These are phyloP conservation scores for Wilhelminamyces savonicus DNA, from an alignment of 805 yeast species.

Conservation along the genomic window DNA sequence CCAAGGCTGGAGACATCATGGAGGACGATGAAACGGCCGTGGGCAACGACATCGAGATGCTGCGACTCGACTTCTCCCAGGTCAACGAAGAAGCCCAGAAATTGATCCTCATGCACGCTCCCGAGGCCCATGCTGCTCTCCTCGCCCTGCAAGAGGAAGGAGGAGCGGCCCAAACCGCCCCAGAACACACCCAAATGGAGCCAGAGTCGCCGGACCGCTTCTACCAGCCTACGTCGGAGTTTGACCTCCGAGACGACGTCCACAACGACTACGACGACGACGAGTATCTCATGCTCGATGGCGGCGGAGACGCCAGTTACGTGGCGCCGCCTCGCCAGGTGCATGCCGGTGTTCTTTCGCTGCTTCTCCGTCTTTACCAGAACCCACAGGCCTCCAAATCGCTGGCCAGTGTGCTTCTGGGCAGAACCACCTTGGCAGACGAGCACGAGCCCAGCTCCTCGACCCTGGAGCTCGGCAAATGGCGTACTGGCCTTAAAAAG, in stretches of 20 bases:
- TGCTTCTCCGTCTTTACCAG: conserved; percentile 66
- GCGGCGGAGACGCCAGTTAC: conserved; percentile 25
- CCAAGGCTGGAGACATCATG: conserved; percentile 9
- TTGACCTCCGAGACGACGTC: conserved; percentile 22
- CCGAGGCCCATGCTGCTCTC: conserved; percentile 9
- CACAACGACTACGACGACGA: conserved; percentile 23
- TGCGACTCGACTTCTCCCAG: conserved; percentile 34
- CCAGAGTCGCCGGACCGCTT: conserved; percentile 7
- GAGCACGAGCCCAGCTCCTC: conserved; percentile 8
- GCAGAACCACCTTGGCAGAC: conserved; percentile 17
- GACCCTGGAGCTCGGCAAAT: conserved; percentile 17
- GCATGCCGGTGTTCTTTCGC: conserved; percentile 81
- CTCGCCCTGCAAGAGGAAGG: neutral
- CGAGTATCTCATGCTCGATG: conserved; percentile 24
- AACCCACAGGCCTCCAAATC: conserved; percentile 29
- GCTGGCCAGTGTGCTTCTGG: conserved; percentile 13
- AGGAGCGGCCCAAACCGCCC: neutral
- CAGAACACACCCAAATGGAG: neutral
- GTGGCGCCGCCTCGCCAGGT: conserved; percentile 57
- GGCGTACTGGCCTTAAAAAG: conserved; percentile 22
- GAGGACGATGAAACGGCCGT: conserved; percentile 17
- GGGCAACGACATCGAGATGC: conserved; percentile 33
- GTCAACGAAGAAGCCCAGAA: conserved; percentile 49
- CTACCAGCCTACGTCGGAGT: conserved; percentile 41
- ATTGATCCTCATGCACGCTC: conserved; percentile 45